Percentiles rank a stretch among this genome's conserved stretches.
phyloP scores from a whole-genome alignment of 31 red algal genomes.

The Bonnemaisonia californica region DNA sequence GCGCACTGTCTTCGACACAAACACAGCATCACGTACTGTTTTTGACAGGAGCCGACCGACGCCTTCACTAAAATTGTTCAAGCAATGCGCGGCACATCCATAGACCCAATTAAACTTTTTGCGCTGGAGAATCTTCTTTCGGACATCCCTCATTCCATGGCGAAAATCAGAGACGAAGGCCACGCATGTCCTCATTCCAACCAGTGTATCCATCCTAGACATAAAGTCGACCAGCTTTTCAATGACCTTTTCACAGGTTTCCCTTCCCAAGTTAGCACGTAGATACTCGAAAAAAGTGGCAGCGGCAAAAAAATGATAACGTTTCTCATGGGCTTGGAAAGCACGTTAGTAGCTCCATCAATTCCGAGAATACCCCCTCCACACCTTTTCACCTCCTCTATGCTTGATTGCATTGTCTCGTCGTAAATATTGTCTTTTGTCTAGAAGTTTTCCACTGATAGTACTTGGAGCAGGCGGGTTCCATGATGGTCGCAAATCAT shows the following conservation, averaged over 20 bases:
- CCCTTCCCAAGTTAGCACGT: not conserved
- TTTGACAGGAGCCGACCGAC: not conserved
- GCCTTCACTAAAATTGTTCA: conserved; percentile 15
- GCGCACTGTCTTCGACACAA: conserved; percentile 5
- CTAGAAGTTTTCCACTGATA: conserved; percentile 6
- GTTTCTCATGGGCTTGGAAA: conserved; percentile 34
- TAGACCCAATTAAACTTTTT: not conserved
- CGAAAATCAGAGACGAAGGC: conserved; percentile 3
- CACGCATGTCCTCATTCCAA: not conserved
- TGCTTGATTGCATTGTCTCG: not conserved
- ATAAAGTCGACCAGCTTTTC: not conserved
- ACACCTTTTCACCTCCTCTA: not conserved
- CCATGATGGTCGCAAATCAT: not conserved
- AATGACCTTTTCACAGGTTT: not conserved
- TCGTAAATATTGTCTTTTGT: conserved; percentile 17
- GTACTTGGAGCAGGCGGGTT: not conserved
- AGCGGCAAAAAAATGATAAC: conserved; percentile 10
- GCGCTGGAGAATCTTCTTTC: not conserved
- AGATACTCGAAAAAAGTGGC: conserved; percentile 32
- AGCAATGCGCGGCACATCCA: conserved; percentile 11
- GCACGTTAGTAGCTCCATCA: conserved; percentile 30
- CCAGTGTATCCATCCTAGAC: not conserved
- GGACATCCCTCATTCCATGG: not conserved
- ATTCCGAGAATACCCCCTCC: conserved; percentile 17
- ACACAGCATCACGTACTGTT: not conserved